Evolutionary conservation across 768 basidiomycete genomes (phyloP).

Genomic region (Daedaleopsis sinensis): DNA sequence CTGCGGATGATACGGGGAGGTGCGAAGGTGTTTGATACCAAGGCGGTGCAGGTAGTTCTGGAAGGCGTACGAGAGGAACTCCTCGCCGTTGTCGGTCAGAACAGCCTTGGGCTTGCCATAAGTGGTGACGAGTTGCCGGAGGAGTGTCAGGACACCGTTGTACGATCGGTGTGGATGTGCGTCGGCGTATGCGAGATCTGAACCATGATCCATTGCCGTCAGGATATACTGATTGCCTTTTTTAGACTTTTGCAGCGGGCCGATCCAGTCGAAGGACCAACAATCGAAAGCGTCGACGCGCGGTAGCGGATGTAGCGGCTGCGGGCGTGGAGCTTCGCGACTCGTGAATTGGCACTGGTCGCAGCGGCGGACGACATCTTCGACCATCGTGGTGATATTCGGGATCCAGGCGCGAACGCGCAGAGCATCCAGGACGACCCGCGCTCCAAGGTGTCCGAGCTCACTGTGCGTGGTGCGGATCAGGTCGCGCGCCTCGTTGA

Average conservation of each 20-base stretch:
- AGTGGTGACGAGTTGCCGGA: constrained; percentile 13
- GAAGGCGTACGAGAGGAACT: constrained; percentile 24
- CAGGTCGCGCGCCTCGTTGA: background rate
- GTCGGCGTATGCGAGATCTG: constrained; percentile 4
- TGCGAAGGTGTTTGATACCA: constrained; percentile 23
- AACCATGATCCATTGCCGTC: constrained; percentile 21
- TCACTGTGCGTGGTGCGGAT: constrained; percentile 13
- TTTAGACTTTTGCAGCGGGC: constrained; percentile 19
- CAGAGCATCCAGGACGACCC: constrained; percentile 16
- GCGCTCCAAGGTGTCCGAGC: constrained; percentile 24
- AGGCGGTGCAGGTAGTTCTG: constrained; percentile 14
- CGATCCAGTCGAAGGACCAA: constrained; percentile 27
- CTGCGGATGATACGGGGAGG: constrained; percentile 17
- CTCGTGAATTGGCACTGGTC: constrained; percentile 25
- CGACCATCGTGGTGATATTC: constrained; percentile 8
- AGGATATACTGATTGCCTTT: constrained; percentile 25
- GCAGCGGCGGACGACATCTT: constrained; percentile 21
- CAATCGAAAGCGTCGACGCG: constrained; percentile 21
- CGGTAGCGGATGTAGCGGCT: constrained; percentile 27
- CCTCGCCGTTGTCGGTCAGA: constrained; percentile 27
- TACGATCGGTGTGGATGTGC: constrained; percentile 14
- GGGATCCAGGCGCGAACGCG: constrained; percentile 9
- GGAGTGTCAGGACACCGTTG: background rate
- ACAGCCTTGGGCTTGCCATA: constrained; percentile 22
- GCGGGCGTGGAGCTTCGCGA: constrained; percentile 10